Evolutionary conservation across 768 basidiomycete species (phyloP).

Genomic region (Russula abietina): DNA sequence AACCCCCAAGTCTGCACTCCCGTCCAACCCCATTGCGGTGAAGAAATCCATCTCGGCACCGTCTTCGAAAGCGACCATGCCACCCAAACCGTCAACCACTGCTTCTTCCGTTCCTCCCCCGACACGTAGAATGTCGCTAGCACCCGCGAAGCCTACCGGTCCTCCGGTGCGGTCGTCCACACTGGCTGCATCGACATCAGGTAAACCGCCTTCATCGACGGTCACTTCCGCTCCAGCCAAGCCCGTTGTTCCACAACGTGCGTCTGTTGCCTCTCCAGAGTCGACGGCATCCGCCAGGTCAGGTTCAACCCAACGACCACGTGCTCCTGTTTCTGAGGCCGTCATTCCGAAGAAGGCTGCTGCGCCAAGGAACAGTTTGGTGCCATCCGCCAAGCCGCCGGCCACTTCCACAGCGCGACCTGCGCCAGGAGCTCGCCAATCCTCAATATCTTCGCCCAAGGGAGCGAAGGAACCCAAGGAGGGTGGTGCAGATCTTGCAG

Average conservation of each 20-base stretch:
- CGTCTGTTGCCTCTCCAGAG: constrained; percentile 53
- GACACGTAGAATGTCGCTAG: constrained; percentile 35
- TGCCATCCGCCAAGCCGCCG: constrained; percentile 33
- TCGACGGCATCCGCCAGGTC: constrained; percentile 34
- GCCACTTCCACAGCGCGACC: constrained; percentile 35
- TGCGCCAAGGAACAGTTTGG: constrained; percentile 27
- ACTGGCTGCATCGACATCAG: constrained; percentile 22
- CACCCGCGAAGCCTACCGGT: constrained; percentile 27
- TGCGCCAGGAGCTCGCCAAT: too few species aligned
- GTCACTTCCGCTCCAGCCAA: constrained; percentile 36
- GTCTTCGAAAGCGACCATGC: constrained; percentile 22
- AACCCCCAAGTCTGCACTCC: constrained; percentile 31
- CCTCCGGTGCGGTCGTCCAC: constrained; percentile 16
- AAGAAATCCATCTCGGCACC: constrained; percentile 31
- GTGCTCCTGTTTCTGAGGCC: constrained; percentile 62
- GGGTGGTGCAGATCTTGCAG: constrained; percentile 50
- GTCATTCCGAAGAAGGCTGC: constrained; percentile 41
- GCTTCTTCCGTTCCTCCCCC: constrained; percentile 5
- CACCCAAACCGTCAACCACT: constrained; percentile 22
- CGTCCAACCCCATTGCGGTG: constrained; percentile 1
- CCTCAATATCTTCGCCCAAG: constrained; percentile 69
- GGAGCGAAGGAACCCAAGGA: constrained; percentile 65
- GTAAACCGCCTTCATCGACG: constrained; percentile 22
- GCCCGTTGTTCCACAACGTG: constrained; percentile 36
- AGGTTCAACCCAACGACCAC: constrained; percentile 43